These are phyloP conservation scores for Amylostereum chailletii DNA, from an alignment of 1,284 basidiomycete genomes.

Conservation along the genomic window DNA sequence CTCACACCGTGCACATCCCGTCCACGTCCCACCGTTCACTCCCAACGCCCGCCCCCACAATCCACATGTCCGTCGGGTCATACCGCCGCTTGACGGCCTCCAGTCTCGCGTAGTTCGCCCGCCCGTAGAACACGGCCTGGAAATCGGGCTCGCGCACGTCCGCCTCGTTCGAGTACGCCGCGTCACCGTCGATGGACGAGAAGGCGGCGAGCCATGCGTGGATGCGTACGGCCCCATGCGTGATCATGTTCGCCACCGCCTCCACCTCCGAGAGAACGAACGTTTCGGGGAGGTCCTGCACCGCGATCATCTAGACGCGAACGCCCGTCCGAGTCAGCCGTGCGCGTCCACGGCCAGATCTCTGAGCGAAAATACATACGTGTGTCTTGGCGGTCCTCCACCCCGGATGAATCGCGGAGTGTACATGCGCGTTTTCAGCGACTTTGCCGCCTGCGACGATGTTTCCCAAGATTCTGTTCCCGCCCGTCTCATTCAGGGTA, in stretches of 20 bases:
- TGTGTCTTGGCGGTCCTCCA: conserved; percentile 26
- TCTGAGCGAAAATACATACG: conserved; percentile 10
- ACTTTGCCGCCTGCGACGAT: conserved; percentile 19
- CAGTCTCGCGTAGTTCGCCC: background rate
- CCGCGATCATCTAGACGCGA: background rate
- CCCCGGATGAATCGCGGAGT: conserved; percentile 20
- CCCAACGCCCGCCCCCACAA: conserved; percentile 2
- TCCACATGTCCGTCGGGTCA: background rate
- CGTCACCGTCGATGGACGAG: background rate
- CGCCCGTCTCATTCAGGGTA: too few species aligned
- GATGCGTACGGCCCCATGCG: background rate
- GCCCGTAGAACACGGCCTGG: conserved; percentile 20
- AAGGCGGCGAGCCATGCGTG: background rate
- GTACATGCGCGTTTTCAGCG: conserved; percentile 19
- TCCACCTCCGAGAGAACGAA: background rate
- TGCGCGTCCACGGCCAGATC: background rate
- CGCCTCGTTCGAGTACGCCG: conserved; percentile 32
- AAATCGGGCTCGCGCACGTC: conserved; percentile 48
- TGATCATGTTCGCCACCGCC: background rate
- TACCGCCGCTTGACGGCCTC: background rate
- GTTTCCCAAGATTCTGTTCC: conserved; percentile 1
- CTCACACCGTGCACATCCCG: background rate
- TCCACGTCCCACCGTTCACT: background rate
- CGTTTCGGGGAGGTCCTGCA: background rate
- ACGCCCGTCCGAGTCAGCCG: too few species aligned